These are phyloP conservation scores for Margaritispora aquatica DNA, from an alignment of 495 filamentous ascomycete genomes.

Conservation along the genomic window DNA sequence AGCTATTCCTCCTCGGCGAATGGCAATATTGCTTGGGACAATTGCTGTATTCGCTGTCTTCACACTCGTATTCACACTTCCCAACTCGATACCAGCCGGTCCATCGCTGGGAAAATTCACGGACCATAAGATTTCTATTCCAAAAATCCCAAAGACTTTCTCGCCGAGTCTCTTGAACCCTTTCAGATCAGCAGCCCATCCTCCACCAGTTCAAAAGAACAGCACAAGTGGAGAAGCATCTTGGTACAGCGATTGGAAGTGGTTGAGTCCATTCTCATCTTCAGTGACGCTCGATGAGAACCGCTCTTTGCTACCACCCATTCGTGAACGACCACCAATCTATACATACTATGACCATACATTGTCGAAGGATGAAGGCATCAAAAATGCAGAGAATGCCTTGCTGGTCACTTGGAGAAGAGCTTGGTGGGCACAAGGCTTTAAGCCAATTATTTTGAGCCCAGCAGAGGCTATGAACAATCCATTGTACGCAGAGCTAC, in stretches of 20 bases:
- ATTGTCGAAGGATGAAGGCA: conserved; percentile 50
- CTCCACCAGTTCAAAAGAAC: conserved; percentile 66
- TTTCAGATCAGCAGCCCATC: conserved; percentile 67
- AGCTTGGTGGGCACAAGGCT: conserved; percentile 92
- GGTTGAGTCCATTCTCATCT: conserved; percentile 85
- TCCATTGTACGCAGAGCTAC: conserved; percentile 64
- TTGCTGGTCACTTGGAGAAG: conserved; percentile 83
- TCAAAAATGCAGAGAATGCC: conserved; percentile 64
- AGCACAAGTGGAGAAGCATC: conserved; percentile 69
- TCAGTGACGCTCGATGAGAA: conserved; percentile 80
- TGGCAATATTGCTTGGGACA: conserved; percentile 37
- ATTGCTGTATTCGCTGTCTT: conserved; percentile 42
- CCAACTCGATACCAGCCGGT: conserved; percentile 21
- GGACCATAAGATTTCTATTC: conserved; percentile 29
- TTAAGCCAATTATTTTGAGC: conserved; percentile 76
- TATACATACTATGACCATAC: conserved; percentile 88
- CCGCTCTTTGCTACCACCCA: conserved; percentile 77
- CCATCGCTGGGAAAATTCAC: conserved; percentile 38
- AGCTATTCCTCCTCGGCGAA: conserved; percentile 35
- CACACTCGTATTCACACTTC: conserved; percentile 30
- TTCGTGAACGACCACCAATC: conserved; percentile 65
- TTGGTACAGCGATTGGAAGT: conserved; percentile 87
- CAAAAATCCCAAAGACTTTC: conserved; percentile 18
- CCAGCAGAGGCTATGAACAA: conserved; percentile 81
- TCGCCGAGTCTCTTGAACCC: conserved; percentile 41